Percentiles rank a stretch among this genome's conserved stretches.
Conservation (phyloP, 164 flowering plant genomes). For the Vitis vinifera region ASM3070453v1 NC_081811.1:1443501-1444000, state of each 20-base stretch:
- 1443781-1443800: constrained; percentile 27
- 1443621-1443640: constrained; percentile 17
- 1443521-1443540: constrained; percentile 13
- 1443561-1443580: constrained; percentile 32
- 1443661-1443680: constrained; percentile 39
- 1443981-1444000: constrained; percentile 64
- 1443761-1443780: constrained; percentile 37
- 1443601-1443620: constrained; percentile 14
- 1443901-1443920: constrained; percentile 19
- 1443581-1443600: constrained; percentile 21
- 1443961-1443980: constrained; percentile 58
- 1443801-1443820: constrained; percentile 1
- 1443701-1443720: neutral
- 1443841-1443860: constrained; percentile 41
- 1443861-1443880: constrained; percentile 7
- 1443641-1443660: constrained; percentile 19
- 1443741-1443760: constrained; percentile 33
- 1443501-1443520: constrained; percentile 25
- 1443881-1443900: constrained; percentile 17
- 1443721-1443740: constrained; percentile 3
- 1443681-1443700: constrained; percentile 27
- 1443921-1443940: constrained; percentile 12
- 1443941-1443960: constrained; percentile 60
- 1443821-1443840: constrained; percentile 35
- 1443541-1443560: constrained; percentile 47